Base-by-base conservation (phyloP, 2,329 filamentous ascomycete species). In the Aspergillus amoenus region DNA sequence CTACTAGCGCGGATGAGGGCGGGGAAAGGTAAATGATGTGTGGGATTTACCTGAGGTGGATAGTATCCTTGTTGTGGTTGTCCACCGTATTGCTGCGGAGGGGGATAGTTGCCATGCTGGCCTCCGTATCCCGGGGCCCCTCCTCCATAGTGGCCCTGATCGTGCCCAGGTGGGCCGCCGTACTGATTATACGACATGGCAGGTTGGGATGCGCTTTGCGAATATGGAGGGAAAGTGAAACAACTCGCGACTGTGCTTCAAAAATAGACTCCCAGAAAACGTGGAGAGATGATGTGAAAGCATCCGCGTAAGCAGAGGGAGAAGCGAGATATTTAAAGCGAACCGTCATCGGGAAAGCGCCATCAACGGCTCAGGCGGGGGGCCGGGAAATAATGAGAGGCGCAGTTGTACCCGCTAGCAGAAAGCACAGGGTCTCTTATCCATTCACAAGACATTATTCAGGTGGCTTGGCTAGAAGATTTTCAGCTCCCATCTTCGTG, bases 131-230 rank as follows among this genome's bases (percentile, higher is more conserved):
- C 50, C 17, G 52, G 45, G 8, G 1, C 27, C 8, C 45, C 24
- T 46, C 55, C 55, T 53, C 55, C 55, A 39, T 52, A 50, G 34
- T 55, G 21, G 39, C 27, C 37, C 50, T 57, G 49, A 40, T 52
- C 55, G 18, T 52, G 30, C 18, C 53, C 47, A 12, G 55, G 50
- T 44, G 49, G 50, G 27, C 50, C 50, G 22, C 55, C 44, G 50
- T 57, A 57, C 30, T 53, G 55, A 13, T 54, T 54, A 46, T 54
- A 57, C n/a, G 55, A 57, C 55, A 57, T 57, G 22, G 40, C 15
- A 12, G 27, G 37, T 30, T 6, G 40, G 44, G 27, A 37, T 51
- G 21, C 24, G 17, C 37, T 24, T 24, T 15, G 18, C n/a, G 17
- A n/a, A 11, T 34, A 17, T 47, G n/a, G 43, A 21, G 34, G 22